Evolutionary conservation across 768 basidiomycete genomes (phyloP).

Genomic region (Pleurotus giganteus): DNA sequence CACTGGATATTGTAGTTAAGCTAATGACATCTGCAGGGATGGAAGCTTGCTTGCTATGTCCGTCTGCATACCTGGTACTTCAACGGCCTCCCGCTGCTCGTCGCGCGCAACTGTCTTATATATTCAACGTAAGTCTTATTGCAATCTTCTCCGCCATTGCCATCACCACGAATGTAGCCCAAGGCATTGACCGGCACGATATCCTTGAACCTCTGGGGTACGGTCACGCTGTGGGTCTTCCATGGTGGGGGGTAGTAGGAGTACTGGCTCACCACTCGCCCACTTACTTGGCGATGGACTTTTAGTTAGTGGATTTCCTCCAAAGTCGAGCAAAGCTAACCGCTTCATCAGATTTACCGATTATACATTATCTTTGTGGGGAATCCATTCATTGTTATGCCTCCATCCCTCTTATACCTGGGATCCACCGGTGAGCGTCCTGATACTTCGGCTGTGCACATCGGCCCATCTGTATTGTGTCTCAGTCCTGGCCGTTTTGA

Average conservation of each 20-base stretch:
- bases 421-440: constrained; percentile 11
- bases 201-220: constrained; percentile 29
- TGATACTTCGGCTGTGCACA: not conserved
- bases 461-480: not conserved
- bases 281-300: constrained; percentile 33
- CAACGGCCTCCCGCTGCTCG: too few relatives aligned
- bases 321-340: not conserved
- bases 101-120: too few relatives aligned
- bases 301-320: constrained; percentile 23
- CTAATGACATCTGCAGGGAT: not conserved
- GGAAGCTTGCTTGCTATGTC: constrained; percentile 8
- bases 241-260: constrained; percentile 32
- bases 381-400: constrained; percentile 8
- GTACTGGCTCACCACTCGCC: constrained; percentile 21
- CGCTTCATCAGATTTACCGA: constrained; percentile 29
- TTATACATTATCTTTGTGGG: constrained; percentile 28
- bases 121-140: too few relatives aligned
- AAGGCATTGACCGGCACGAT: too few relatives aligned
- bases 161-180: too few relatives aligned
- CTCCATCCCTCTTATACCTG: constrained; percentile 20
- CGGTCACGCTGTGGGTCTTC: constrained; percentile 17
- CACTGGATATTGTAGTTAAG: not conserved
- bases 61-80: too few relatives aligned
- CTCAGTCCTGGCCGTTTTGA: constrained; percentile 24
- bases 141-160: too few relatives aligned